phyloP scores from a whole-genome alignment of 2,329 filamentous ascomycete genomes.

The Trichophyton rubrum region DNA sequence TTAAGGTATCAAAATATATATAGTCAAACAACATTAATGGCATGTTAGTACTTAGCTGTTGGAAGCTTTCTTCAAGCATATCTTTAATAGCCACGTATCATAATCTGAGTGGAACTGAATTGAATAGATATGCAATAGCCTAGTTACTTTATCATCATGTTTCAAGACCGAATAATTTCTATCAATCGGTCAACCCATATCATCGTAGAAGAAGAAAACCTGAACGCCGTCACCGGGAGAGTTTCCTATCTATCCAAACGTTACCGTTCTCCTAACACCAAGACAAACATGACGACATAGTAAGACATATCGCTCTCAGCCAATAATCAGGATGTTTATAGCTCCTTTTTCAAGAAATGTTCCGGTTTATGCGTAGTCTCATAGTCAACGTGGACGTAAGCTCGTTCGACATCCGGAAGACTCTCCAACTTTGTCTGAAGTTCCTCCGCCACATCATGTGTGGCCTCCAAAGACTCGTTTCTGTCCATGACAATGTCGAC shows the following conservation, averaged over 20 bases:
- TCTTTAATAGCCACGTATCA: background rate
- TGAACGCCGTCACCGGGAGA: background rate
- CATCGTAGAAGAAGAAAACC: background rate
- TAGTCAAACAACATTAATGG: background rate
- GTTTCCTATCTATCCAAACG: background rate
- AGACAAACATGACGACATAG: background rate
- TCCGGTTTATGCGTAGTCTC: slow-evolving; percentile 93
- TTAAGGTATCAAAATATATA: background rate
- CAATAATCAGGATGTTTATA: slow-evolving; percentile 26
- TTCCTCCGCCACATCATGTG: slow-evolving; percentile 87
- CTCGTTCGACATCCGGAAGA: slow-evolving; percentile 79
- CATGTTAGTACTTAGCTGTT: background rate
- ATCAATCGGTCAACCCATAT: background rate
- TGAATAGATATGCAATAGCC: background rate
- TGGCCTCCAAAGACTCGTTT: slow-evolving; percentile 56
- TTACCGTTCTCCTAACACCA: background rate
- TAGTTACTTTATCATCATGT: background rate
- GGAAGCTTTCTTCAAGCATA: background rate
- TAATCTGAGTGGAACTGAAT: background rate
- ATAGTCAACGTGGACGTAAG: slow-evolving; percentile 95
- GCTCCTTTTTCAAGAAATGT: slow-evolving; percentile 56
- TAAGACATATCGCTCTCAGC: background rate
- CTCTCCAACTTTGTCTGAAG: slow-evolving; percentile 90
- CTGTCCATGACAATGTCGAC: slow-evolving; percentile 92
- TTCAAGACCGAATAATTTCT: background rate